Conservation (phyloP, 1,139 yeast genomes). For the Yamadazyma spencermartinsiae region DNA sequence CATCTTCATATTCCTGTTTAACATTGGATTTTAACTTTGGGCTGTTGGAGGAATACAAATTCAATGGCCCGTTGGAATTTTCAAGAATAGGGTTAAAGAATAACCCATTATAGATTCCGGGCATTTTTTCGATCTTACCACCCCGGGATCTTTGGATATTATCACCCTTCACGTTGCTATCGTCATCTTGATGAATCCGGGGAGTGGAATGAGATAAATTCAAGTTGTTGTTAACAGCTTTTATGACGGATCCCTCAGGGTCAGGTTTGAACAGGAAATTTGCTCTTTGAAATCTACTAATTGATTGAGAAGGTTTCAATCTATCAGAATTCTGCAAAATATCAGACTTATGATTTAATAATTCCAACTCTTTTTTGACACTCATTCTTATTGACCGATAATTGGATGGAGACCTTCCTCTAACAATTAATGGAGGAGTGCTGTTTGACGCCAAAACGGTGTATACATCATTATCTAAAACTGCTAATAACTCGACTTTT, state of each 20-base stretch:
- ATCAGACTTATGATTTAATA: constrained; percentile 1
- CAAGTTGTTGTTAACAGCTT: not conserved
- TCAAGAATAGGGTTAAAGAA: not conserved
- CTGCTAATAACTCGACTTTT: constrained; percentile 55
- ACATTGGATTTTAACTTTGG: not conserved
- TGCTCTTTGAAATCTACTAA: not conserved
- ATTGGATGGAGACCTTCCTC: constrained; percentile 65
- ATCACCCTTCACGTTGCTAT: too few species aligned
- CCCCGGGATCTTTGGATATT: not conserved
- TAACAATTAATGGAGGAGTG: constrained; percentile 63
- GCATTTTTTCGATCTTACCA: not conserved
- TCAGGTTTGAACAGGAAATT: not conserved
- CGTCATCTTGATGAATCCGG: not conserved
- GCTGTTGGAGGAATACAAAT: not conserved
- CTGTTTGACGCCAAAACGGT: constrained; percentile 40
- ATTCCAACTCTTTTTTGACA: not conserved
- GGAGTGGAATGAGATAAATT: not conserved
- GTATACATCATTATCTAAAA: constrained; percentile 31
- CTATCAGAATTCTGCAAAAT: not conserved
- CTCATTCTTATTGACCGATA: constrained; percentile 19
- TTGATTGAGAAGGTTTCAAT: not conserved
- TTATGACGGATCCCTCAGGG: not conserved
- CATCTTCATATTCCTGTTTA: not conserved
- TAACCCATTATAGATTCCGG: not conserved
- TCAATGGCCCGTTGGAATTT: not conserved